phyloP scores from a whole-genome alignment of 2,329 filamentous ascomycete genomes.

The Raffaelea deltoideospora region DNA sequence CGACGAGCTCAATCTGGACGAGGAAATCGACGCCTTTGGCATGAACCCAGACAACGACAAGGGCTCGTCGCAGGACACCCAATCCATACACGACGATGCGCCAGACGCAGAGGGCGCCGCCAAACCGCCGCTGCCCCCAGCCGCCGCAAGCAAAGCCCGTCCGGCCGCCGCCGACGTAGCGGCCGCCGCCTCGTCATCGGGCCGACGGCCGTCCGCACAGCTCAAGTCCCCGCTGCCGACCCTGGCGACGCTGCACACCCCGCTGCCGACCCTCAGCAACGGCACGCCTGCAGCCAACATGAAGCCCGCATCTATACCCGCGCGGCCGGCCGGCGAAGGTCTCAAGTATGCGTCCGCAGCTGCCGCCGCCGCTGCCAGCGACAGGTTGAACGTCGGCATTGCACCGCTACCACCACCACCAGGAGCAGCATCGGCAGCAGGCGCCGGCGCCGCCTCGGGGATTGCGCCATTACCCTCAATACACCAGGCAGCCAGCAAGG shows the following conservation, averaged over 20 bases:
- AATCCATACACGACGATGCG: conserved; percentile 77
- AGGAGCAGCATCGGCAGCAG: conserved; percentile 66
- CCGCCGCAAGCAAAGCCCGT: conserved; percentile 32
- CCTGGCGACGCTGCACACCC: conserved; percentile 74
- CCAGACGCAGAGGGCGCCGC: conserved; percentile 35
- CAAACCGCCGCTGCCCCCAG: conserved; percentile 26
- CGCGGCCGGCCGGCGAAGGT: conserved; percentile 72
- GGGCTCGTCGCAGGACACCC: conserved; percentile 86
- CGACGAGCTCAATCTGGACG: conserved; percentile 81
- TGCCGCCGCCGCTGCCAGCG: conserved; percentile 78
- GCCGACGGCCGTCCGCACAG: conserved; percentile 69
- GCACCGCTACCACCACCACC: conserved; percentile 85
- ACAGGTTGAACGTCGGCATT: conserved; percentile 80
- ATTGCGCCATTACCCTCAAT: conserved; percentile 33
- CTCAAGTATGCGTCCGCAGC: conserved; percentile 96
- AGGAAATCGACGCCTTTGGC: conserved; percentile 80
- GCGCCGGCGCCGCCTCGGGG: conserved; percentile 18
- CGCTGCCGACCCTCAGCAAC: conserved; percentile 46
- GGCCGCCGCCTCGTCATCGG: conserved; percentile 31
- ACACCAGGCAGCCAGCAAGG: conserved; percentile 40
- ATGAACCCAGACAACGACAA: conserved; percentile 68
- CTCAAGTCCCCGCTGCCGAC: conserved; percentile 90
- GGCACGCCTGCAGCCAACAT: conserved; percentile 41
- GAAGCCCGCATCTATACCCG: conserved; percentile 84
- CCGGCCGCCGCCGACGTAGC: conserved; percentile 41